Evolutionary conservation across 2,329 filamentous ascomycete species (phyloP), one percentile per base, ranked within the genome.

Genomic region (Verticillium isaacii): DNA sequence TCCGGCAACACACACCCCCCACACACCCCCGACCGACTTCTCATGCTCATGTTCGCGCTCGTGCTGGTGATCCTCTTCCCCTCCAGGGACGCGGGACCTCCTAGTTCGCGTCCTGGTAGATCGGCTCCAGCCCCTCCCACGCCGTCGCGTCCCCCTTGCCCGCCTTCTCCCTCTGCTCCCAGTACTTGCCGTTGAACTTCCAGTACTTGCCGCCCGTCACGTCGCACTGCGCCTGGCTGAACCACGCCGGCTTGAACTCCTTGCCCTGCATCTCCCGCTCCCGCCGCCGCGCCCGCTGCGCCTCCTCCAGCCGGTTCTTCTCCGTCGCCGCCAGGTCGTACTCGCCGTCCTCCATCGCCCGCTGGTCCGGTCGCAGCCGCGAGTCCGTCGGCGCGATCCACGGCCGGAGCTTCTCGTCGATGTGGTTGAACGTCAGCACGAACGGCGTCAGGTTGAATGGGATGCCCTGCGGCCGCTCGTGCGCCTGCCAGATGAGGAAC

Each of bases 391-490:
- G 95, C 41, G 95, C 91, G 17, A 99, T 79, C 77, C 89, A 87
- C 5, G 89, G 85, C 59, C 78, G 80, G 19, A 99, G 82, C n/a
- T 85, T 81, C n/a, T 96, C 91, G 60, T 94, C 90, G 58, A 97
- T 83, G 67, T 93, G 92, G 76, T 99, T 99, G 66, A 99, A 89
- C 0, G 93, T 96, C 62, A 99, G 84, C 15, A 93, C 95, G 72
- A 99, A 98, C 0, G 95, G 94, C 0, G 95, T 99, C 62, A 99
- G 83, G 76, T 98, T 99, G 83, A 99, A 99, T 0, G 95, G 95
- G 61, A 97, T 94, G 36, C 90, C 91, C 14, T 85, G 79, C 0
- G 95, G 93, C 8, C 94, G 87, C 39, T 84, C 77, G 74, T 97
- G 89, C 32, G 91, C 91, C 79, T 98, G 88, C 95, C 95, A 99